Conservation (phyloP, 257 asterid species). For the Penstemon davidsonii region DNA sequence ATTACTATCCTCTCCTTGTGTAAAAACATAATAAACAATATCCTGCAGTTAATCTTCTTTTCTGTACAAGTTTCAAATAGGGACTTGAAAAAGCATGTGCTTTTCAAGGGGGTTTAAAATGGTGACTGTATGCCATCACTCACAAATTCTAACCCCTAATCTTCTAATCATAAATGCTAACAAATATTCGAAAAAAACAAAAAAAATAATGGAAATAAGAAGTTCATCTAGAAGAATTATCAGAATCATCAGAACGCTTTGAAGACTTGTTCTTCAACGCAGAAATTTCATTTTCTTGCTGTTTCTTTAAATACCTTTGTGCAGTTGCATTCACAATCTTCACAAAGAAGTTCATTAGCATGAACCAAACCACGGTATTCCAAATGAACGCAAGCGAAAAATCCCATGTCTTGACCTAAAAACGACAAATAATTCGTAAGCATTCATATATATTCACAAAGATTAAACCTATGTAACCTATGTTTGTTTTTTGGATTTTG, state of each 20-base stretch:
- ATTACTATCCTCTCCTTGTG: constrained; percentile 2
- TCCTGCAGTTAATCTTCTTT: constrained; percentile 20
- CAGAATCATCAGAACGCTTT: constrained; percentile 39
- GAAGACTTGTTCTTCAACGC: constrained; percentile 46
- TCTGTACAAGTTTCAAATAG: constrained; percentile 31
- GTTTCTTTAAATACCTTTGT: constrained; percentile 54
- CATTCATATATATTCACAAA: neutral
- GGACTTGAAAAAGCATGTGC: constrained; percentile 24
- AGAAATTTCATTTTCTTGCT: constrained; percentile 58
- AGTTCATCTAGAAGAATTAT: constrained; percentile 37
- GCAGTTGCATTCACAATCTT: constrained; percentile 76
- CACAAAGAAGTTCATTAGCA: constrained; percentile 64
- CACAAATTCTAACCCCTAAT: constrained; percentile 24
- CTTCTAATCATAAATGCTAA: constrained; percentile 11
- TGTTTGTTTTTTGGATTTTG: no score
- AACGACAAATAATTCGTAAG: neutral
- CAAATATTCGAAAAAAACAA: neutral
- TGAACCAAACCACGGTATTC: constrained; percentile 75
- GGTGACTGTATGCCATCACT: constrained; percentile 20
- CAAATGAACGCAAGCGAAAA: constrained; percentile 60
- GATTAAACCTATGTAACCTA: neutral
- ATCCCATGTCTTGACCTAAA: constrained; percentile 65
- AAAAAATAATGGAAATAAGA: constrained; percentile 3
- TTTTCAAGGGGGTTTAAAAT: constrained; percentile 13
- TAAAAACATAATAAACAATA: constrained; percentile 4